These are phyloP conservation scores for Tetracentron sinense DNA, from an alignment of 164 flowering plant species.

Conservation along the genomic window DNA sequence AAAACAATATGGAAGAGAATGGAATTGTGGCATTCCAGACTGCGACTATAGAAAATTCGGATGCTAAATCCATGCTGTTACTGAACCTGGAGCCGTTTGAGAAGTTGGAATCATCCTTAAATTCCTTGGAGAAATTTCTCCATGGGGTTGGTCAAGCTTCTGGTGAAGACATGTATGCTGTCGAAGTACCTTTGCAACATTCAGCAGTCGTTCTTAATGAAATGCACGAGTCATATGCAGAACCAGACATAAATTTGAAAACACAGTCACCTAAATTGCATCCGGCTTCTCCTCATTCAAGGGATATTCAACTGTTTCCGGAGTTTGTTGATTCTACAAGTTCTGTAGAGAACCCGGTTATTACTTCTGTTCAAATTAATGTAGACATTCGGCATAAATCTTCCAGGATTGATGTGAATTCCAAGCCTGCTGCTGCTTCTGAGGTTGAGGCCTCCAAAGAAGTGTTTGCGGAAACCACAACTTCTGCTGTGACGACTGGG, in stretches of 20 bases:
- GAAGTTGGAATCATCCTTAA: too few species aligned
- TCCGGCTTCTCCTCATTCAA: constrained; percentile 31
- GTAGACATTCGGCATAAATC: constrained; percentile 27
- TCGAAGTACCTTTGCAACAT: constrained; percentile 16
- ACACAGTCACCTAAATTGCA: constrained; percentile 24
- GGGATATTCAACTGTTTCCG: constrained; percentile 37
- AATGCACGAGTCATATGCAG: constrained; percentile 29
- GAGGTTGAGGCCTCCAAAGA: constrained; percentile 26
- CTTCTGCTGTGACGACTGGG: constrained; percentile 25
- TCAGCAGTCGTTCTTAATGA: constrained; percentile 24
- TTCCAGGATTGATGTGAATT: constrained; percentile 45
- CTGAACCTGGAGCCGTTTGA: too few species aligned
- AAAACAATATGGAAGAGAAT: too few species aligned
- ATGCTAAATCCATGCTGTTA: too few species aligned
- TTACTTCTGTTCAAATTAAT: constrained; percentile 23
- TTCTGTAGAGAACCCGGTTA: constrained; percentile 32
- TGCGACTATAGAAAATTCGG: too few species aligned
- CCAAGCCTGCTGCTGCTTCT: constrained; percentile 29
- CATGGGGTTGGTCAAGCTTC: constrained; percentile 31
- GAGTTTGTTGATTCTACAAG: constrained; percentile 31
- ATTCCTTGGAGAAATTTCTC: constrained; percentile 48
- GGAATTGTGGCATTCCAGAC: too few species aligned
- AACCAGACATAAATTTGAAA: constrained; percentile 25
- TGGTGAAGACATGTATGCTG: constrained; percentile 28
- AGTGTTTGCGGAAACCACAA: constrained; percentile 2